Conservation (phyloP, 352 stramenopile genomes). For the Thalassiosira delicatula region DNA sequence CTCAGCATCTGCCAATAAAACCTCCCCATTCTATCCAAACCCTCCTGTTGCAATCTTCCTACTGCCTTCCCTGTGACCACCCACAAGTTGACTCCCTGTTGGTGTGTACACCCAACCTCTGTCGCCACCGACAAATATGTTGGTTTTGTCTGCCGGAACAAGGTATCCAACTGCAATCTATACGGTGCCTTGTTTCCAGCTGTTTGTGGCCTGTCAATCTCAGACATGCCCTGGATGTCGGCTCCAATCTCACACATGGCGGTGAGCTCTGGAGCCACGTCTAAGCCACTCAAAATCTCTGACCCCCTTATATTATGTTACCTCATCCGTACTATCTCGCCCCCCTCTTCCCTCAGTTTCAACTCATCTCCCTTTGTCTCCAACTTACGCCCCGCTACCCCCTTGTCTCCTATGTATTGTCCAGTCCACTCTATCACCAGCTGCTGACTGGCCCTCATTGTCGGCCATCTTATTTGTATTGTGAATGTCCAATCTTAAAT, state of each 20-base stretch:
- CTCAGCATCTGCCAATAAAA: background rate
- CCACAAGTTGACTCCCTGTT: background rate
- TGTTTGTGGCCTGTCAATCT: conserved; percentile 40
- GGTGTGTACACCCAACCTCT: background rate
- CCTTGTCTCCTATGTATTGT: too few species aligned
- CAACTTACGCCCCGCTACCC: too few species aligned
- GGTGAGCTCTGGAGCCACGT: conserved; percentile 19
- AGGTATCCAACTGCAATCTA: background rate
- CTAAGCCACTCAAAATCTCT: background rate
- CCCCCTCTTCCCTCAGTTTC: background rate
- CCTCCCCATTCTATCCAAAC: background rate
- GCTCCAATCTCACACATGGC: conserved; percentile 7
- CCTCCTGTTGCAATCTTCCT: background rate
- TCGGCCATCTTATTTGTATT: too few species aligned
- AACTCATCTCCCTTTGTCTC: background rate
- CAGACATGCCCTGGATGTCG: conserved; percentile 16
- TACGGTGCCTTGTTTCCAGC: background rate
- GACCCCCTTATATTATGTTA: conserved; percentile 22
- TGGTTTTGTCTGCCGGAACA: background rate
- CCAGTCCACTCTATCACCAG: too few species aligned
- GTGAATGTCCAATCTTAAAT: too few species aligned
- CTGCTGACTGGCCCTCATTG: too few species aligned
- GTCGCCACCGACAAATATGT: background rate
- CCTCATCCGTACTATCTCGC: background rate
- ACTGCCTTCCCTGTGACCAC: background rate